Evolutionary conservation across 768 basidiomycete genomes (phyloP).

Genomic region (Punctularia strigosozonata): DNA sequence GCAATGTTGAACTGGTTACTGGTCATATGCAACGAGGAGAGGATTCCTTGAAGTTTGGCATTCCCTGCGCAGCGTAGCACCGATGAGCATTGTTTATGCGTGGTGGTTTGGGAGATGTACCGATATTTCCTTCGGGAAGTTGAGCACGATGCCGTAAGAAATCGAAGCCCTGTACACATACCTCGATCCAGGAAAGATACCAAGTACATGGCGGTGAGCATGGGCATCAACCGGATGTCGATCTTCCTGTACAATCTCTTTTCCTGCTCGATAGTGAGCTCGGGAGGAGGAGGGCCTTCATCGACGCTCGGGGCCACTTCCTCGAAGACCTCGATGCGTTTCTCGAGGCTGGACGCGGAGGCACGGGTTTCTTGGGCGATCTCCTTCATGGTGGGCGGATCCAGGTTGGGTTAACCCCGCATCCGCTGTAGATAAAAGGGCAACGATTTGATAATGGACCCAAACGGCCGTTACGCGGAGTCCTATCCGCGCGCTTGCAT

Average conservation of each 20-base stretch:
- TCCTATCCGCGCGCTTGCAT: too few species aligned
- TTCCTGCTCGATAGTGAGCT: conserved; percentile 6
- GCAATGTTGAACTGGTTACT: conserved; percentile 58
- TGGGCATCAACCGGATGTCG: conserved; percentile 45
- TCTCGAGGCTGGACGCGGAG: too few species aligned
- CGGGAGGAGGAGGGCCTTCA: background rate
- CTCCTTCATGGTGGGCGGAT: too few species aligned
- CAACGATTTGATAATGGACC: too few species aligned
- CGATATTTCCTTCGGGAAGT: background rate
- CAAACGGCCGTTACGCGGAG: too few species aligned
- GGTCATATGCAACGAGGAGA: conserved; percentile 39
- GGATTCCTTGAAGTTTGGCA: conserved; percentile 53
- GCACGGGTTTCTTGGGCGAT: too few species aligned
- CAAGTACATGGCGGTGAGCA: conserved; percentile 47
- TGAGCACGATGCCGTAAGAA: background rate
- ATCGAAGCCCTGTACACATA: too few species aligned
- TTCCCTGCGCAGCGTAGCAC: conserved; percentile 28
- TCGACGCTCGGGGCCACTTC: too few species aligned
- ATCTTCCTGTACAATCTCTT: conserved; percentile 42
- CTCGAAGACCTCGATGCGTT: too few species aligned
- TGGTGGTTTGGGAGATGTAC: background rate
- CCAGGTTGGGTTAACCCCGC: too few species aligned
- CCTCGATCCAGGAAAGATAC: conserved; percentile 57
- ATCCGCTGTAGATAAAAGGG: too few species aligned
- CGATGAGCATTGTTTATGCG: conserved; percentile 7